Conservation (phyloP, 768 basidiomycete species). For the Boletus sp. region DNA sequence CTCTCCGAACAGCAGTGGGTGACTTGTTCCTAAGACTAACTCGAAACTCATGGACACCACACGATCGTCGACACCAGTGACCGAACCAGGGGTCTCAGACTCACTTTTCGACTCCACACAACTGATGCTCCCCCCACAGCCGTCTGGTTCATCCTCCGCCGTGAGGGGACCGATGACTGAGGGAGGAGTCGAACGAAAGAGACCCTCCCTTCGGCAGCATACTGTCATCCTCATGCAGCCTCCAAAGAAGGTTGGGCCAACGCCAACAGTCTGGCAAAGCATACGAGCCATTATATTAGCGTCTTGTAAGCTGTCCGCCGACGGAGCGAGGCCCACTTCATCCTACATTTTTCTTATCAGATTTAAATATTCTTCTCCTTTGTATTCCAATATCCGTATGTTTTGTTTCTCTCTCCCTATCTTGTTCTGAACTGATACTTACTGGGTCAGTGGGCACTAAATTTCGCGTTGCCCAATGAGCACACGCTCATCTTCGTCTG, state of each 20-base stretch:
- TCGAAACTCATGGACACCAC: constrained; percentile 11
- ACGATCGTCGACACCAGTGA: constrained; percentile 15
- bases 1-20: constrained; percentile 6
- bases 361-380: constrained; percentile 66
- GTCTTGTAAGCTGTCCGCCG: constrained; percentile 47
- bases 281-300: constrained; percentile 51
- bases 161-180: constrained; percentile 10
- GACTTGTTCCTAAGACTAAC: not conserved
- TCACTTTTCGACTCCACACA: constrained; percentile 2
- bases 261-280: constrained; percentile 48
- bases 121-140: not conserved
- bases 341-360: constrained; percentile 33
- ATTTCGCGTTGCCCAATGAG: constrained; percentile 52
- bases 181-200: constrained; percentile 4
- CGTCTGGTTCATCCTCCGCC: constrained; percentile 10
- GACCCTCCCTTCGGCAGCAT: constrained; percentile 11
- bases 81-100: constrained; percentile 6
- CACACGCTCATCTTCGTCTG: constrained; percentile 73
- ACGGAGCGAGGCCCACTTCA: not conserved
- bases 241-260: constrained; percentile 32
- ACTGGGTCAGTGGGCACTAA: constrained; percentile 61
- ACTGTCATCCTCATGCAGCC: constrained; percentile 38
- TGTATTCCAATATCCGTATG: constrained; percentile 71
- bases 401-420: not conserved
- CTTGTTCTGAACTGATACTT: not conserved